These are phyloP conservation scores for Phytophthora europaea DNA, from an alignment of 352 stramenopile species.

Conservation along the genomic window DNA sequence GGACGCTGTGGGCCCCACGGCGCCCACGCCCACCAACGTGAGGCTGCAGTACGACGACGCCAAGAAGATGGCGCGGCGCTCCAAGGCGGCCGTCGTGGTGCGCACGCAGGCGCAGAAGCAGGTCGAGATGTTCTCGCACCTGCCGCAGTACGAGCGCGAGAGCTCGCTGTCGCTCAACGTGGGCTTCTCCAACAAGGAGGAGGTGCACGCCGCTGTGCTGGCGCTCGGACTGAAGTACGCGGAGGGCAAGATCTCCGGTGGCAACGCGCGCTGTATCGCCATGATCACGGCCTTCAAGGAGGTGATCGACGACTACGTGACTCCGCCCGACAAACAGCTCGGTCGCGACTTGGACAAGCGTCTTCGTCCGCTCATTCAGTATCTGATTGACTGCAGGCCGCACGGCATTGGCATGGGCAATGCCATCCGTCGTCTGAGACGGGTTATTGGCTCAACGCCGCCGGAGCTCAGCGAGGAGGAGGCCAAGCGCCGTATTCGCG, in stretches of 20 bases:
- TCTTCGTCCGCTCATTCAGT: slow-evolving; percentile 95
- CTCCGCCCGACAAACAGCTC: slow-evolving; percentile 81
- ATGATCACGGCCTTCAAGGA: slow-evolving; percentile 95
- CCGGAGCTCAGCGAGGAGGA: slow-evolving; percentile 89
- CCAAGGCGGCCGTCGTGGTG: slow-evolving; percentile 76
- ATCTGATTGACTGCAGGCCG: slow-evolving; percentile 95
- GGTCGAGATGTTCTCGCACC: slow-evolving; percentile 85
- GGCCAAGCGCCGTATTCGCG: slow-evolving; percentile 85
- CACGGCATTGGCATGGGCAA: slow-evolving; percentile 97
- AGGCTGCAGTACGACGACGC: slow-evolving; percentile 83
- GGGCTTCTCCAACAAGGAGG: slow-evolving; percentile 77
- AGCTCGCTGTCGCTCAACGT: slow-evolving; percentile 80
- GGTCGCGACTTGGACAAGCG: slow-evolving; percentile 89
- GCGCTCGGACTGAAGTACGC: slow-evolving; percentile 94
- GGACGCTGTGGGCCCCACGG: slow-evolving; percentile 28
- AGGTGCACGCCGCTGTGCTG: slow-evolving; percentile 92
- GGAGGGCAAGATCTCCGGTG: slow-evolving; percentile 88
- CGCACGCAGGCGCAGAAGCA: slow-evolving; percentile 85
- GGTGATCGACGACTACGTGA: slow-evolving; percentile 92
- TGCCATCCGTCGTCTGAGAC: slow-evolving; percentile 93
- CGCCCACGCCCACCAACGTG: slow-evolving; percentile 52
- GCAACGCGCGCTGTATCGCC: slow-evolving; percentile 93
- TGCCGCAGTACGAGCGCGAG: slow-evolving; percentile 88
- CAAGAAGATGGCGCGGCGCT: slow-evolving; percentile 80
- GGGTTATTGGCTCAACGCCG: slow-evolving; percentile 89